Evolutionary conservation across 306 rosid genomes (phyloP), one percentile per base, ranked within the genome.

Genomic region (Astragalus glycyphyllos): DNA sequence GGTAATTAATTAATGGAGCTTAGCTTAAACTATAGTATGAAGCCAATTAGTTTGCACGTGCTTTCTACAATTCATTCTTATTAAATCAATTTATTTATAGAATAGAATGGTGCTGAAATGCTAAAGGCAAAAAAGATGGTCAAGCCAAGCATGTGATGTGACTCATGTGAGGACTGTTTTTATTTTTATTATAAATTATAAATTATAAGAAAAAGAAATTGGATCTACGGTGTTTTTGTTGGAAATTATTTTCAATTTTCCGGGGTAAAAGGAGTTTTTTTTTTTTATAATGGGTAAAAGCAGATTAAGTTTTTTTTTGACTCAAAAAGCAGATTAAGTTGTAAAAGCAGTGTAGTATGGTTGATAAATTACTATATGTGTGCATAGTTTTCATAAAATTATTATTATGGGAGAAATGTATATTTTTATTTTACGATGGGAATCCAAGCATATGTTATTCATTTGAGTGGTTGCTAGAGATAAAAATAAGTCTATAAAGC

Each of bases 31-130:
- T 7, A 63, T 11, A 26, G 3, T 26, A 60, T 35, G 32, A 42
- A 42, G 49, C 47, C 69, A 72, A 48, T 65, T 15, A 71, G 65
- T 48, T 51, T 42, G 68, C 75, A 79, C 72, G 68, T 79, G 79
- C 56, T 53, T 34, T 58, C 66, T 10, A 34, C 51, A 58, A 61
- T 32, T n/a, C 15, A 32, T 59, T 79, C 5, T 6, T 6, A 47
- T 47, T 56, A 64, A 69, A 41, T 77, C 32, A 71, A 55, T 14
- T 65, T 2, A 55, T 9, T 6, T 5, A 20, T 14, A 55, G n/a
- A n/a, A n/a, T 14, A 31, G 15, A 9, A 37, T 57, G 40, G 12
- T 63, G 29, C 6, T 50, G 57, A 12, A 68, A 26, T n/a, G 44
- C n/a, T 31, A 62, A 62, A 47, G 26, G 45, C 1, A 40, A 50